A percentile compares a stretch with the other conserved stretches of the same genome.
These are phyloP conservation scores for Nicotiana attenuata DNA, from an alignment of 257 asterid species.

Conservation along the genomic window DNA sequence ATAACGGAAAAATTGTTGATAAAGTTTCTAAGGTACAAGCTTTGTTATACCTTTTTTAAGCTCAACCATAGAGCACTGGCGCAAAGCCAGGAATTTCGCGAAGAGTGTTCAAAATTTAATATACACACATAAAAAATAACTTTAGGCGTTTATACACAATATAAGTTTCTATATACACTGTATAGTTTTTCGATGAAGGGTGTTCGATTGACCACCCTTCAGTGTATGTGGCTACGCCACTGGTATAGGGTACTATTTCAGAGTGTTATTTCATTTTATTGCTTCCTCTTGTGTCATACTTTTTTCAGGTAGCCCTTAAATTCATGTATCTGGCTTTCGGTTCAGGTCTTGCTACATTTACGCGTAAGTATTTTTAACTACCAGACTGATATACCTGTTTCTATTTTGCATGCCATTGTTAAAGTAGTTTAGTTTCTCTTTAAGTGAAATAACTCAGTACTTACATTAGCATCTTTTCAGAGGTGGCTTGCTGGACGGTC, in stretches of 20 bases:
- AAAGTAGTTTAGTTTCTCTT: not conserved
- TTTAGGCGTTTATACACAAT: too few relatives aligned
- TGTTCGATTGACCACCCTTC: too few relatives aligned
- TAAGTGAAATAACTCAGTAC: not conserved
- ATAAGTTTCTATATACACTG: too few relatives aligned
- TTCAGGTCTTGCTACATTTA: constrained; percentile 55
- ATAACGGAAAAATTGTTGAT: constrained; percentile 21
- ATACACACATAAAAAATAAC: too few relatives aligned
- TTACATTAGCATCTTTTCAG: constrained; percentile 25
- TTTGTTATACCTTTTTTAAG: not conserved
- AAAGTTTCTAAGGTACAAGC: constrained; percentile 48
- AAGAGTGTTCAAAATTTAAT: too few relatives aligned
- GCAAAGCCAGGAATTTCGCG: too few relatives aligned
- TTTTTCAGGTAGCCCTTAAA: constrained; percentile 50
- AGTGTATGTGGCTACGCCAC: too few relatives aligned
- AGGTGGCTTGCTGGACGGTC: constrained; percentile 88
- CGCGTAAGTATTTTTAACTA: constrained; percentile 35
- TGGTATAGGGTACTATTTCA: too few relatives aligned
- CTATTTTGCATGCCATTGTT: not conserved
- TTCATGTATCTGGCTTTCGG: constrained; percentile 67
- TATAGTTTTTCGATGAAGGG: too few relatives aligned
- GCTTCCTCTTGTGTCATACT: not conserved
- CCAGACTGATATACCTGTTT: not conserved
- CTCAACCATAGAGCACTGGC: not conserved
- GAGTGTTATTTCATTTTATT: not conserved